Percentiles rank a stretch among this genome's conserved stretches.
These are phyloP conservation scores for Physaria fendleri DNA, from an alignment of 345 rosid species.

Conservation along the genomic window DNA sequence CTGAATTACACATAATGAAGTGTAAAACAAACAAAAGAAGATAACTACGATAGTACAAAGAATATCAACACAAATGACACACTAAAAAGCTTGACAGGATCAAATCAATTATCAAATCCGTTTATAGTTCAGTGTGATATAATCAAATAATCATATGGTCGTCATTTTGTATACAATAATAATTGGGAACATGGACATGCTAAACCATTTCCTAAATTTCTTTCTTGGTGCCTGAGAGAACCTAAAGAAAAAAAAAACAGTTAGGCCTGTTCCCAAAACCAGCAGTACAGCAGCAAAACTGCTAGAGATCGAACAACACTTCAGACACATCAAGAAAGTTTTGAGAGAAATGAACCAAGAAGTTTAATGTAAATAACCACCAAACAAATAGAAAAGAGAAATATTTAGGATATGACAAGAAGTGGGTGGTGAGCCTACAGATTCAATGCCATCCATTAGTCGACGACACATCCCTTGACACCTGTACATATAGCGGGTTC, in stretches of 20 bases:
- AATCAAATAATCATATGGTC: neutral
- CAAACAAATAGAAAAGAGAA: neutral
- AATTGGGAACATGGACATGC: neutral
- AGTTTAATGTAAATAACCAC: neutral
- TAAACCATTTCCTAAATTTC: neutral
- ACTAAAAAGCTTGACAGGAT: neutral
- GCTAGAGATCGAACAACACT: neutral
- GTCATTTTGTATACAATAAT: neutral
- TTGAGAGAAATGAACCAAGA: neutral
- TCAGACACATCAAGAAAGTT: neutral
- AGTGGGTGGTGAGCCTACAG: constrained; percentile 42
- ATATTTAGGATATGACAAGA: neutral
- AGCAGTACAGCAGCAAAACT: neutral
- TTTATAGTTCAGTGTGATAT: neutral
- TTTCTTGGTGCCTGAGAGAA: neutral
- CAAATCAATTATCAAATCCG: too few relatives aligned
- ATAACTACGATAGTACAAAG: neutral
- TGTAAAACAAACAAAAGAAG: neutral
- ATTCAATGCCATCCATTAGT: constrained; percentile 75
- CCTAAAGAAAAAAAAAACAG: neutral
- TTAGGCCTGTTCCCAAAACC: neutral
- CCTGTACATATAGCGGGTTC: constrained; percentile 77
- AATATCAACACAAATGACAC: neutral
- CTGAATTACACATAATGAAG: neutral
- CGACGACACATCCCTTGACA: constrained; percentile 97